These are phyloP conservation scores for Afroboletus lepidellus DNA, from an alignment of 1,284 basidiomycete genomes.

Conservation along the genomic window DNA sequence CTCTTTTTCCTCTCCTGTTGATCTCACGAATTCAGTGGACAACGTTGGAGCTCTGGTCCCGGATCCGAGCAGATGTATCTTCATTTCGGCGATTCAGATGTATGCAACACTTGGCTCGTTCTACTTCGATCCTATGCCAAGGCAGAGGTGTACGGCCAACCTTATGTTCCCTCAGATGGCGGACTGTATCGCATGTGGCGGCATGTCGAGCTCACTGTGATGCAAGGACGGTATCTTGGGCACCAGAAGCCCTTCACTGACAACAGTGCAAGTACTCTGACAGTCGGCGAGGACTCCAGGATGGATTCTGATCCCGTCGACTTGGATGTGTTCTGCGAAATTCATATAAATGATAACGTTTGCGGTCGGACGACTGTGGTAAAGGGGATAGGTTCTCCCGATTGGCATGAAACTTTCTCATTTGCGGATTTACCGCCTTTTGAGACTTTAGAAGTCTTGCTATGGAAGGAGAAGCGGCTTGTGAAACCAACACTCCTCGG, in stretches of 20 bases:
- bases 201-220: slow-evolving; percentile 67
- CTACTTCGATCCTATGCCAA: slow-evolving; percentile 74
- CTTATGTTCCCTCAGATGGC: slow-evolving; percentile 56
- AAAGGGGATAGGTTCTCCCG: slow-evolving; percentile 59
- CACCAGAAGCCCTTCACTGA: slow-evolving; percentile 37
- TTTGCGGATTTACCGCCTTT: slow-evolving; percentile 73
- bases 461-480: slow-evolving; percentile 66
- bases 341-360: slow-evolving; percentile 59
- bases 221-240: slow-evolving; percentile 70
- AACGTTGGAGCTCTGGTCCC: slow-evolving; percentile 56
- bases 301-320: slow-evolving; percentile 55
- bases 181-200: slow-evolving; percentile 84
- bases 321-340: slow-evolving; percentile 68
- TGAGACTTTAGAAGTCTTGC: slow-evolving; percentile 58
- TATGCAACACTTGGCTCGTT: slow-evolving; percentile 67
- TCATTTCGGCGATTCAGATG: slow-evolving; percentile 58
- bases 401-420: slow-evolving; percentile 79
- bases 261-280: slow-evolving; percentile 22
- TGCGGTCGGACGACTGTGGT: slow-evolving; percentile 73
- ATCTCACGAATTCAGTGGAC: slow-evolving; percentile 43
- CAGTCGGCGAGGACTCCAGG: slow-evolving; percentile 35
- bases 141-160: slow-evolving; percentile 72
- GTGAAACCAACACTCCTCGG: slow-evolving; percentile 58
- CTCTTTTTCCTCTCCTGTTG: slow-evolving; percentile 7
- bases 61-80: slow-evolving; percentile 69